These are phyloP conservation scores for Bacterosira constricta DNA, from an alignment of 108 stramenopile species.

Conservation along the genomic window DNA sequence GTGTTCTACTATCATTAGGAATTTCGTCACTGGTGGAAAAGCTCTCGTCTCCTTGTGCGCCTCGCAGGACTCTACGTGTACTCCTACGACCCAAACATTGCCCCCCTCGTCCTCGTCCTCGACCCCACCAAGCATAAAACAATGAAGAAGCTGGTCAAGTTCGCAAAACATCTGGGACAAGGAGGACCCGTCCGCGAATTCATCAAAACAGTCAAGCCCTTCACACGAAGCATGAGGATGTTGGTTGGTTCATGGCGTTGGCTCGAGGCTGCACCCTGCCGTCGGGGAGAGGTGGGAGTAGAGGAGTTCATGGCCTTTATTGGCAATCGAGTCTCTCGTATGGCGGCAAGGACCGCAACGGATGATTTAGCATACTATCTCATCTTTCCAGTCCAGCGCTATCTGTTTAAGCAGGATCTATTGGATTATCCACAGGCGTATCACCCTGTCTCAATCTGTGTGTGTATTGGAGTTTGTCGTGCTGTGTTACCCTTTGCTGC, in stretches of 20 bases:
- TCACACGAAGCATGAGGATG: conserved; percentile 56
- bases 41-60: conserved; percentile 73
- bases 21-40: conserved; percentile 72
- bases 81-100: conserved; percentile 23
- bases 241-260: conserved; percentile 61
- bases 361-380: conserved; percentile 44
- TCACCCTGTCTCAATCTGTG: conserved; percentile 56
- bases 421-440: conserved; percentile 42
- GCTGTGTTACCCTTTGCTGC: conserved; percentile 36
- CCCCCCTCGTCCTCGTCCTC: conserved; percentile 39
- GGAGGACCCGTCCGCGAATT: conserved; percentile 52
- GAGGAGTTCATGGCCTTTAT: conserved; percentile 74
- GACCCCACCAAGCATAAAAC: conserved; percentile 43
- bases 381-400: conserved; percentile 52
- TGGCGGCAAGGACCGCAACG: conserved; percentile 42
- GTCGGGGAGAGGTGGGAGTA: conserved; percentile 59
- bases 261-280: conserved; percentile 57
- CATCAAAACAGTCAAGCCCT: conserved; percentile 57
- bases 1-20: no score
- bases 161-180: conserved; percentile 37
- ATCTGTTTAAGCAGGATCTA: conserved; percentile 31
- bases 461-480: conserved; percentile 56
- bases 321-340: conserved; percentile 72
- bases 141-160: conserved; percentile 34
- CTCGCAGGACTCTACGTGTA: conserved; percentile 57